phyloP scores from a whole-genome alignment of 495 filamentous ascomycete genomes.

The Lasiosphaeria hispida region DNA sequence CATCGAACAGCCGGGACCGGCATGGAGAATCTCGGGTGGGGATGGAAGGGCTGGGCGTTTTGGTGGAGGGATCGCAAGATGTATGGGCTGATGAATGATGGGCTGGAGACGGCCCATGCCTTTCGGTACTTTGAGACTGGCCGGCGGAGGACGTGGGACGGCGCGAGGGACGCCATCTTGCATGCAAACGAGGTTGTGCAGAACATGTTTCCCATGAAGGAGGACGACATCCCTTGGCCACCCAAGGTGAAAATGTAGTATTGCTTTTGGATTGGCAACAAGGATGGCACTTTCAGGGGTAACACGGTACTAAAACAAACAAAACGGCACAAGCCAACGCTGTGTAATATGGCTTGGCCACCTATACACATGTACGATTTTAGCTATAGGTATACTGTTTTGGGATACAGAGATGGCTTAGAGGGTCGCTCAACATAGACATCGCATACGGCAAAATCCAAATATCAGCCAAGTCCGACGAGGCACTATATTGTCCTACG shows the following conservation, averaged over 20 bases:
- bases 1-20: constrained; percentile 39
- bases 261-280: neutral
- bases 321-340: no score
- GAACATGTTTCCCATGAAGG: constrained; percentile 26
- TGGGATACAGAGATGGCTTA: no score
- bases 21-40: constrained; percentile 41
- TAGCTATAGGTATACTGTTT: no score
- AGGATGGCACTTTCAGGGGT: neutral
- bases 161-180: constrained; percentile 32
- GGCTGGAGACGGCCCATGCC: constrained; percentile 34
- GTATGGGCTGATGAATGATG: constrained; percentile 37
- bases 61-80: constrained; percentile 35
- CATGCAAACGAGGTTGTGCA: constrained; percentile 28
- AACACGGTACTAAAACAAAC: no score
- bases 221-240: constrained; percentile 10
- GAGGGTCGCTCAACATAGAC: no score
- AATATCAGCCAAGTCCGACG: no score
- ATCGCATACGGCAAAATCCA: no score
- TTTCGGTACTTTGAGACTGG: constrained; percentile 38
- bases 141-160: constrained; percentile 28
- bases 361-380: no score
- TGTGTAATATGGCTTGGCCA: no score
- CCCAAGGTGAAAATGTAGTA: neutral
- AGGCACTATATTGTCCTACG: no score
- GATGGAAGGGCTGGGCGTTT: constrained; percentile 36